Evolutionary conservation across 192 early-diverging fungal species (phyloP).

Genomic region (Coemansia sp.): DNA sequence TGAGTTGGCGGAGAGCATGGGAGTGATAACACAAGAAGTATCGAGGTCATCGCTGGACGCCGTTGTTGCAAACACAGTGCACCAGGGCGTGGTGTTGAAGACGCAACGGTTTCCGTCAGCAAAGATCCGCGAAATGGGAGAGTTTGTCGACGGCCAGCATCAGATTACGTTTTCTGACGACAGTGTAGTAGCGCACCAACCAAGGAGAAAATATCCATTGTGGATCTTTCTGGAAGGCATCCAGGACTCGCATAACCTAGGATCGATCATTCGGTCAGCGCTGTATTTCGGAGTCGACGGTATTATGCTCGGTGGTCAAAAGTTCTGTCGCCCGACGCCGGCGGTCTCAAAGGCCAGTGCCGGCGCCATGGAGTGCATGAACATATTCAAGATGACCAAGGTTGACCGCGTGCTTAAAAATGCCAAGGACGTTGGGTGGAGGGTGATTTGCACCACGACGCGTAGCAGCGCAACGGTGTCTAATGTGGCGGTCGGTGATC

Average conservation of each 20-base stretch:
- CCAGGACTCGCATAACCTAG: slow-evolving; percentile 43
- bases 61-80: slow-evolving; percentile 3
- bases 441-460: slow-evolving; percentile 24
- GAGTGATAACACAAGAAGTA: slow-evolving; percentile 9
- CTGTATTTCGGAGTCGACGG: slow-evolving; percentile 53
- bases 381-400: slow-evolving; percentile 8
- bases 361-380: slow-evolving; percentile 41
- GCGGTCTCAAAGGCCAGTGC: slow-evolving; percentile 42
- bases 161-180: background rate
- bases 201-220: slow-evolving; percentile 39
- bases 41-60: background rate
- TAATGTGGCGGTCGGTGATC: background rate
- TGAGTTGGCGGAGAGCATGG: slow-evolving; percentile 8
- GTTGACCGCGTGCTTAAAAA: slow-evolving; percentile 4
- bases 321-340: slow-evolving; percentile 16
- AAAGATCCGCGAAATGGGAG: slow-evolving; percentile 4
- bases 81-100: slow-evolving; percentile 41
- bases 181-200: background rate
- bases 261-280: slow-evolving; percentile 47
- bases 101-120: background rate
- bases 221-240: slow-evolving; percentile 32
- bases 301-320: slow-evolving; percentile 14
- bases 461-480: background rate
- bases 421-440: slow-evolving; percentile 30
- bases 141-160: slow-evolving; percentile 21